These are phyloP conservation scores for Chaetomium tenue DNA, from an alignment of 495 filamentous ascomycete species.

Conservation along the genomic window DNA sequence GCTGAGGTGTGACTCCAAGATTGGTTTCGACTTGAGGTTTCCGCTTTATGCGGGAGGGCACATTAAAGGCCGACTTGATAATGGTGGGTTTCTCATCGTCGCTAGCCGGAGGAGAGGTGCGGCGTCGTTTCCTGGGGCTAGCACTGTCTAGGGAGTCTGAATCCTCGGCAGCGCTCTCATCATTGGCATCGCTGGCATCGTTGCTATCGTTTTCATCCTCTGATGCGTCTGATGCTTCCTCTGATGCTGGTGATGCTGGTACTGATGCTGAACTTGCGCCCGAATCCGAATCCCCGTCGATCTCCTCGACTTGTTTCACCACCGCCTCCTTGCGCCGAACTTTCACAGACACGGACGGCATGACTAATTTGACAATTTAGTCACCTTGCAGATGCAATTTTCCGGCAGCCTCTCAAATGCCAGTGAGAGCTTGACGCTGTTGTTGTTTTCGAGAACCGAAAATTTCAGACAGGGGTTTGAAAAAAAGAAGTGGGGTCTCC, in stretches of 20 bases:
- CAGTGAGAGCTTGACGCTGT: background rate
- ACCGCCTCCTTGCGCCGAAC: conserved; percentile 10
- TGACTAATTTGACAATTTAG: conserved; percentile 14
- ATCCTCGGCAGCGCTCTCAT: conserved; percentile 17
- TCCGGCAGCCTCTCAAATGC: background rate
- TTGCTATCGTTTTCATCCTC: background rate
- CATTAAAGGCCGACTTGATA: conserved; percentile 38
- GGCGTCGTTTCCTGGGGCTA: conserved; percentile 50
- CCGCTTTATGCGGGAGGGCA: conserved; percentile 52
- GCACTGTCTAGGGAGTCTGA: conserved; percentile 49
- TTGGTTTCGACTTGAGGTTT: conserved; percentile 14
- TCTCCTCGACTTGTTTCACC: background rate
- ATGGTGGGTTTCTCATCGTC: conserved; percentile 18
- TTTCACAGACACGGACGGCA: conserved; percentile 29
- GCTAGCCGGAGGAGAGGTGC: conserved; percentile 33
- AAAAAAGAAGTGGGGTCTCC: background rate
- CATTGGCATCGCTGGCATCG: background rate
- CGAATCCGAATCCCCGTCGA: conserved; percentile 6
- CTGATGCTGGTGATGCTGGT: too few relatives aligned
- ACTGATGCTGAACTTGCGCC: conserved; percentile 12
- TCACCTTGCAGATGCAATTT: conserved; percentile 2
- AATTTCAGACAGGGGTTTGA: conserved; percentile 17
- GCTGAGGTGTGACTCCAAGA: background rate
- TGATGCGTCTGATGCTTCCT: background rate
- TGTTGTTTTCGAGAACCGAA: conserved; percentile 14